Conservation (phyloP, 768 basidiomycete species). For the Boletus tomentosulus region DNA sequence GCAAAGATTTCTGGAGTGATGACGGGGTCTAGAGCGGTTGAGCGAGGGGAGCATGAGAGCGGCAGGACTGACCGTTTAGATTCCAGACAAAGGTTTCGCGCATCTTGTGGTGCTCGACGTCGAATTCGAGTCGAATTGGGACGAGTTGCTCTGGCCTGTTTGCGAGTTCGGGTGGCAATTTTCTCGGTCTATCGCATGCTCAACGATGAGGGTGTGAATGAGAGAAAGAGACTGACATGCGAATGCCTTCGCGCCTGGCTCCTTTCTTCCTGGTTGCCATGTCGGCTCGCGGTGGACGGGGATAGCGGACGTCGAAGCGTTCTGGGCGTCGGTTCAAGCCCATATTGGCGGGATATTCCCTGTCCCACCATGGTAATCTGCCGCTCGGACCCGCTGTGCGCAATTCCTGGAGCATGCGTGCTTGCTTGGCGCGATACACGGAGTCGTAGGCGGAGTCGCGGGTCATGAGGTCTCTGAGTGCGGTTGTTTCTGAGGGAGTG, state of each 20-base stretch:
- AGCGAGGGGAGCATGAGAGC: neutral
- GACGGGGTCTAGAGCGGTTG: slow-evolving; percentile 59
- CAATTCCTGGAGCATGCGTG: slow-evolving; percentile 49
- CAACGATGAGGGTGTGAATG: slow-evolving; percentile 1
- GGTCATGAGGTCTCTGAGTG: slow-evolving; percentile 35
- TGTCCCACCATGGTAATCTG: slow-evolving; percentile 60
- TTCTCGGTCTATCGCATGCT: slow-evolving; percentile 49
- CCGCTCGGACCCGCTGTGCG: slow-evolving; percentile 40
- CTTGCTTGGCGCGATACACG: slow-evolving; percentile 45
- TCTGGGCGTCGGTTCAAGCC: slow-evolving; percentile 28
- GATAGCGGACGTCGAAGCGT: slow-evolving; percentile 54
- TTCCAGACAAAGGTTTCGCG: slow-evolving; percentile 99
- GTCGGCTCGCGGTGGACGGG: slow-evolving; percentile 39
- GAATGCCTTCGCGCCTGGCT: slow-evolving; percentile 63
- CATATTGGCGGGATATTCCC: slow-evolving; percentile 39
- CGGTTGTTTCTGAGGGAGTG: slow-evolving; percentile 28
- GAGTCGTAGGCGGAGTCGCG: slow-evolving; percentile 46
- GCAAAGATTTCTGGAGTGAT: slow-evolving; percentile 91
- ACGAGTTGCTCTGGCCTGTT: slow-evolving; percentile 78
- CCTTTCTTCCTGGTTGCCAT: slow-evolving; percentile 44
- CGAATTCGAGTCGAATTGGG: slow-evolving; percentile 94
- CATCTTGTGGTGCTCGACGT: slow-evolving; percentile 91
- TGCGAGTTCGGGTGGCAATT: slow-evolving; percentile 50
- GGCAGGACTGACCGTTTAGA: slow-evolving; percentile 65
- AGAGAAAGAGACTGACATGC: slow-evolving; percentile 55